Evolutionary conservation across 192 early-diverging fungal genomes (phyloP).

Genomic region (Coemansia sp.): DNA sequence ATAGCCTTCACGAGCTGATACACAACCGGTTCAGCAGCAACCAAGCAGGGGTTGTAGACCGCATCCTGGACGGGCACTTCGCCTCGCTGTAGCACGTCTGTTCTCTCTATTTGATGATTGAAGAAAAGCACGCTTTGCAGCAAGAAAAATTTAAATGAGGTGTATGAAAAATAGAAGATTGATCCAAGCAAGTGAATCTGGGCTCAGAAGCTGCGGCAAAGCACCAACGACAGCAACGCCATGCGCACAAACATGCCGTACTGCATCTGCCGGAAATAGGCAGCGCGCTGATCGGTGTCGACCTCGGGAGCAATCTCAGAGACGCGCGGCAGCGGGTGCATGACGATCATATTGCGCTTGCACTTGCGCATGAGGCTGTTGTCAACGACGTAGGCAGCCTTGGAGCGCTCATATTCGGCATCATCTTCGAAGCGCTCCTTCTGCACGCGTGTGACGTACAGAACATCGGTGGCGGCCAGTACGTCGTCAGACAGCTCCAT

Average conservation of each 20-base stretch:
- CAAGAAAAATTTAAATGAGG: no score
- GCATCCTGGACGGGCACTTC: constrained; percentile 16
- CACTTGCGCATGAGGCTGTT: constrained; percentile 81
- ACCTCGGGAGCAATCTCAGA: constrained; percentile 96
- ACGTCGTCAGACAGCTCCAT: constrained; percentile 69
- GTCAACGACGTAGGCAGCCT: constrained; percentile 79
- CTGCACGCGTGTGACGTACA: constrained; percentile 97
- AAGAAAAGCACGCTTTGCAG: neutral
- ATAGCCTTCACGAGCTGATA: constrained; percentile 22
- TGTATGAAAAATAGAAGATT: no score
- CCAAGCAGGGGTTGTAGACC: constrained; percentile 25
- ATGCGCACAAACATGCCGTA: constrained; percentile 98
- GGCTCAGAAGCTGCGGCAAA: constrained; percentile 44
- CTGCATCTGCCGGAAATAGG: constrained; percentile 98
- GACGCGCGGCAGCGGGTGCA: constrained; percentile 96
- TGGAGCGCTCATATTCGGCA: constrained; percentile 80
- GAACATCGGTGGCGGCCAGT: constrained; percentile 85
- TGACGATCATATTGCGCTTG: constrained; percentile 96
- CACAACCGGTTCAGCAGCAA: constrained; percentile 21
- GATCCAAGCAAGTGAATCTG: neutral
- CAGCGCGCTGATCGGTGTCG: constrained; percentile 95
- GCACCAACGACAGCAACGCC: constrained; percentile 91
- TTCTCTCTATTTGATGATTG: neutral
- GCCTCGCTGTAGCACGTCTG: constrained; percentile 7
- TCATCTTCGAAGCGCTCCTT: constrained; percentile 84